A percentile compares a stretch with the other conserved stretches of the same genome.
These are phyloP conservation scores for Clarireedia homoeocarpa DNA, from an alignment of 2,329 filamentous ascomycete genomes.

Conservation along the genomic window DNA sequence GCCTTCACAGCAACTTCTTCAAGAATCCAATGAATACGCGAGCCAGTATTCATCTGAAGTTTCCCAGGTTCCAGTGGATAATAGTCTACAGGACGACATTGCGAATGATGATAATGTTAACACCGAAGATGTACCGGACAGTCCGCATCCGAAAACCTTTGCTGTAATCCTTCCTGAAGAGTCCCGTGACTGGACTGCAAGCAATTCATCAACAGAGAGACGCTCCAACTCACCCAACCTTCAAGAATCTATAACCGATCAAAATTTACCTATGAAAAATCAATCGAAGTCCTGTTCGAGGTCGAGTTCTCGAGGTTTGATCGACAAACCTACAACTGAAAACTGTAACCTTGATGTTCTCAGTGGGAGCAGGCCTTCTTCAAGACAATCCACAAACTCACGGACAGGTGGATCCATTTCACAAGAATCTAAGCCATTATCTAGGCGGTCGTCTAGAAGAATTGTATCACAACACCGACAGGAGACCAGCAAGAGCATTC, in stretches of 20 bases:
- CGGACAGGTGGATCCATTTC: not conserved
- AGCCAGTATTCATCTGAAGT: constrained; percentile 1
- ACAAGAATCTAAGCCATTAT: not conserved
- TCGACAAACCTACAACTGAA: too few relatives aligned
- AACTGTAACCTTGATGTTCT: too few relatives aligned
- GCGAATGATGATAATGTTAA: too few relatives aligned
- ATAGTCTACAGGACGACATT: not conserved
- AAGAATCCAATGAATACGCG: constrained; percentile 9
- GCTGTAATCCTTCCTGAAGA: too few relatives aligned
- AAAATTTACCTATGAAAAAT: not conserved
- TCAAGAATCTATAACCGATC: too few relatives aligned
- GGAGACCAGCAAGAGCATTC: not conserved
- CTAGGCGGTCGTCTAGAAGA: not conserved
- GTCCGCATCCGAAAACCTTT: too few relatives aligned
- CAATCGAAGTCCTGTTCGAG: not conserved
- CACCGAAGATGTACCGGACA: too few relatives aligned
- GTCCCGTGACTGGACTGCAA: not conserved
- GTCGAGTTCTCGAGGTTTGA: not conserved
- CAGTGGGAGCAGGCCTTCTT: not conserved
- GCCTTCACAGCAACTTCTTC: constrained; percentile 5
- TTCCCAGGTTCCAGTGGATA: constrained; percentile 1
- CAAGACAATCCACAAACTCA: constrained; percentile 1
- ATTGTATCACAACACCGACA: not conserved
- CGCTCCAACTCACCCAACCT: not conserved
- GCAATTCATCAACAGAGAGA: not conserved